phyloP scores from a whole-genome alignment of 2,329 filamentous ascomycete species.

The Chrysoporthe austroafricana region DNA sequence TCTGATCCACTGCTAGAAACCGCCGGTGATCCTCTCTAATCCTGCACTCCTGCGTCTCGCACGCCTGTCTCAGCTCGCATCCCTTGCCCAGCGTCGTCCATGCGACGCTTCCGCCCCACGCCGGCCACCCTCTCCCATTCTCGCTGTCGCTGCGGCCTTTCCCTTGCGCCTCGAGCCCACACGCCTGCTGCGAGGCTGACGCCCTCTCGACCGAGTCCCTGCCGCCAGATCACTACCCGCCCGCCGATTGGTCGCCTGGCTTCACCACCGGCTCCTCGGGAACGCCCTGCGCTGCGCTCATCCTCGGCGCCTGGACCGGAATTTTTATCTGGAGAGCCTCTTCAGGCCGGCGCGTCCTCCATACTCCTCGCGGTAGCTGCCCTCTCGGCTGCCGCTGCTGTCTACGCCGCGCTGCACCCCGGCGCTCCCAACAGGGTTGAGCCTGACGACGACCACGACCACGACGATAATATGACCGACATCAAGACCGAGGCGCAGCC shows the following conservation, averaged over 20 bases:
- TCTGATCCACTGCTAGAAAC: slow-evolving; percentile 12
- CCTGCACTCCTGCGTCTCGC: slow-evolving; percentile 13
- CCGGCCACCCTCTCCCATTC: slow-evolving; percentile 15
- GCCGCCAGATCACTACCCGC: background rate
- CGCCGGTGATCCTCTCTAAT: slow-evolving; percentile 10
- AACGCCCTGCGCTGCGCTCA: background rate
- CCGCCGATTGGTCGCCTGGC: background rate
- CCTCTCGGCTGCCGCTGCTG: slow-evolving; percentile 5
- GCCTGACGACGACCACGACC: slow-evolving; percentile 12
- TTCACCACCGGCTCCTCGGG: background rate
- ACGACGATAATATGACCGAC: slow-evolving; percentile 21
- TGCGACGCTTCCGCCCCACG: slow-evolving; percentile 21
- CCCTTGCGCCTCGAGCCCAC: slow-evolving; percentile 14
- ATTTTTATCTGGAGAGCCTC: background rate
- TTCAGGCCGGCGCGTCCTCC: slow-evolving; percentile 23
- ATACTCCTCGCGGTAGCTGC: slow-evolving; percentile 16
- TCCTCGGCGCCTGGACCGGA: background rate
- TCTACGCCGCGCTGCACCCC: slow-evolving; percentile 16
- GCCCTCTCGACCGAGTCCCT: background rate
- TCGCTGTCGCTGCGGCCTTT: slow-evolving; percentile 7
- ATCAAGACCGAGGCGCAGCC: slow-evolving; percentile 51
- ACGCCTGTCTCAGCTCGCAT: slow-evolving; percentile 9
- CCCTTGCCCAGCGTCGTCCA: slow-evolving; percentile 11
- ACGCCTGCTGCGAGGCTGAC: slow-evolving; percentile 2
- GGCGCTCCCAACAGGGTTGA: background rate